A percentile compares a stretch with the other conserved stretches of the same genome.
These are phyloP conservation scores for Digitaria exilis DNA, from an alignment of 202 grass and related monocot species.

Conservation along the genomic window DNA sequence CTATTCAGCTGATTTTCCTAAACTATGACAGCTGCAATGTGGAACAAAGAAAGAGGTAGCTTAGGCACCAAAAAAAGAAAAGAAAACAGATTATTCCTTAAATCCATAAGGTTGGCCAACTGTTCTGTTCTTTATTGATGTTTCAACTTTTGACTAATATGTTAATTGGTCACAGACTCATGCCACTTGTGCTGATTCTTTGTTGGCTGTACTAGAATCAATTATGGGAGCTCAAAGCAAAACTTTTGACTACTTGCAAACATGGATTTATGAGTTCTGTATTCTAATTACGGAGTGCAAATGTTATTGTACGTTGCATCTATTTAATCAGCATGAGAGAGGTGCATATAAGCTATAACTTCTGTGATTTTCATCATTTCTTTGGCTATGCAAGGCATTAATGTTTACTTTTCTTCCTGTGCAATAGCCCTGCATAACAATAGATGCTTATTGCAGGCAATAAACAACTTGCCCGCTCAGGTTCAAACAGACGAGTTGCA, in stretches of 20 bases:
- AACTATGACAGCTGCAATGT: background rate
- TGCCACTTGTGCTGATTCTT: background rate
- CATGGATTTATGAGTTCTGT: background rate
- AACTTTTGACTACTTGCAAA: slow-evolving; percentile 9
- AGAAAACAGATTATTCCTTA: background rate
- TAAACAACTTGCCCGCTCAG: slow-evolving; percentile 43
- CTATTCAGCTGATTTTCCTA: background rate
- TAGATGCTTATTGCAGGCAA: slow-evolving; percentile 52
- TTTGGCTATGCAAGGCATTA: slow-evolving; percentile 25
- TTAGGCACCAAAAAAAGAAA: background rate
- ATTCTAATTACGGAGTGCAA: background rate
- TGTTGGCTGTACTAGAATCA: background rate
- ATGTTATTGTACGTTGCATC: slow-evolving; percentile 8
- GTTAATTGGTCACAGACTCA: background rate
- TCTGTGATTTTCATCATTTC: background rate
- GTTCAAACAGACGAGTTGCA: slow-evolving; percentile 62
- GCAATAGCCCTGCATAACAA: slow-evolving; percentile 33
- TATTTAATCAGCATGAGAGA: background rate
- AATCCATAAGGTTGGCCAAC: slow-evolving; percentile 7
- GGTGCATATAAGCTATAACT: background rate
- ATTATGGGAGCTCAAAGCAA: background rate
- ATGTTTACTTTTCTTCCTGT: slow-evolving; percentile 26
- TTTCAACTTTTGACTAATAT: background rate
- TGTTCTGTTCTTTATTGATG: slow-evolving; percentile 12
- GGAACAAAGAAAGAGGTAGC: slow-evolving; percentile 1